These are phyloP conservation scores for Alternaria alternata DNA, from an alignment of 2,329 filamentous ascomycete genomes.

Conservation along the genomic window DNA sequence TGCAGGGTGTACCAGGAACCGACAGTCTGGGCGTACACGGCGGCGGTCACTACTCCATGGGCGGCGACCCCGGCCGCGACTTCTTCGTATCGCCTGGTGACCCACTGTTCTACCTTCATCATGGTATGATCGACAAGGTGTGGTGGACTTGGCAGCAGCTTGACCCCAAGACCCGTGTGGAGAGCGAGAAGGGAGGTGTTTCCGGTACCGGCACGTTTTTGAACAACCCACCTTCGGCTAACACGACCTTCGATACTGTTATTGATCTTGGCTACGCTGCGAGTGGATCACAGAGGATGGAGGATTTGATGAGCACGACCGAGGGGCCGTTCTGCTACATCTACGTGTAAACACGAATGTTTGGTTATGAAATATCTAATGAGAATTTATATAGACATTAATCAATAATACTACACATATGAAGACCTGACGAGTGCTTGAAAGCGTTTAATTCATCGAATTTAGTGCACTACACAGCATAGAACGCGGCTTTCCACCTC, in stretches of 20 bases:
- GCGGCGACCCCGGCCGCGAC: slow-evolving; percentile 51
- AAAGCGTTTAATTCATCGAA: too few species aligned
- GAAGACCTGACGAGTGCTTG: too few species aligned
- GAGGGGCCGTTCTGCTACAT: slow-evolving; percentile 48
- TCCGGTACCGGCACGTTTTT: slow-evolving; percentile 57
- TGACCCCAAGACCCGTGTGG: slow-evolving; percentile 48
- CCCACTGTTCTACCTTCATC: slow-evolving; percentile 58
- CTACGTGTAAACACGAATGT: slow-evolving; percentile 29
- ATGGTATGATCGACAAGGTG: slow-evolving; percentile 54
- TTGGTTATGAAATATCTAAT: too few species aligned
- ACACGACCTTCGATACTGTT: slow-evolving; percentile 56
- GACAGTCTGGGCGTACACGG: slow-evolving; percentile 42
- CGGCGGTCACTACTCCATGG: slow-evolving; percentile 55
- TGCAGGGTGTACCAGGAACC: slow-evolving; percentile 40
- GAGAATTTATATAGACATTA: too few species aligned
- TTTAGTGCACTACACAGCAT: background rate
- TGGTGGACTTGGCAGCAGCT: slow-evolving; percentile 55
- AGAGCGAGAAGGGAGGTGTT: slow-evolving; percentile 35
- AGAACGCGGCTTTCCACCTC: background rate
- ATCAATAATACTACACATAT: background rate
- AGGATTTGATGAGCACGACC: slow-evolving; percentile 43
- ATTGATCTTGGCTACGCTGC: slow-evolving; percentile 53
- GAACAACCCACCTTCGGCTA: slow-evolving; percentile 52
- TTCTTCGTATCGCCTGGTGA: slow-evolving; percentile 40
- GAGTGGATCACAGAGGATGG: slow-evolving; percentile 15